Base-by-base conservation (phyloP, 1,139 yeast species). In the Geotrichum europaeum region DNA sequence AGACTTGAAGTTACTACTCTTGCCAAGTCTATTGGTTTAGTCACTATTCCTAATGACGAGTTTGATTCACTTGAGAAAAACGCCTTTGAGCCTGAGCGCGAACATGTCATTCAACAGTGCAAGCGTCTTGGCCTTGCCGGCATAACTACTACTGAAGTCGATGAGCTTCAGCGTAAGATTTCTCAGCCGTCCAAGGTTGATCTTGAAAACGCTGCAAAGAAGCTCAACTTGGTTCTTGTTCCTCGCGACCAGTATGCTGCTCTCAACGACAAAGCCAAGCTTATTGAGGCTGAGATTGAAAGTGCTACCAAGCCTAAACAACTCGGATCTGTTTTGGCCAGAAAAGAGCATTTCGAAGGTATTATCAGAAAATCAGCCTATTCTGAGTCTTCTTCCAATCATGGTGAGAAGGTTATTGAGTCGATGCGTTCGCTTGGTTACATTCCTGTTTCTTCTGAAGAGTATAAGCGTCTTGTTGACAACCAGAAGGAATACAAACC, bases 181-280 rank as follows among this genome's bases (percentile, higher is more conserved):
- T 28, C 53, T 28, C 62, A 62, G 40, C 72, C 72, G 1, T 62
- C 68, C 4, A 66, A 65, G 60, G 65, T 65, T 12, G 81, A 80
- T 51, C 73, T 83, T 30, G 81, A 81, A 64, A 69, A 73, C 12
- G 81, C 78, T 68, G 85, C 84, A 1, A 72, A 77, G 59, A 77
- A 76, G 36, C 77, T 81, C 61, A 78, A 80, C 56, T 68, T 84
- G 63, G 79, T 81, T 6, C 65, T 82, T 18, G 66, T 86, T 22
- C 77, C 86, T 2, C 70, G 72, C 60, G 81, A 78, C 0, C 79
- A 79, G 61, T 83, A 77, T 10, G 57, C 63, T 18, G 67, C 63
- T 43, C 65, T 64, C 2, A 56, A 49, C 25, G 60, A 65, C n/a
- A 61, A 57, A 49, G 61, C 58, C 20, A 54, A 51, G 25, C 51